phyloP scores from a whole-genome alignment of 2,329 filamentous ascomycete genomes.

The Fusarium ramigenum region DNA sequence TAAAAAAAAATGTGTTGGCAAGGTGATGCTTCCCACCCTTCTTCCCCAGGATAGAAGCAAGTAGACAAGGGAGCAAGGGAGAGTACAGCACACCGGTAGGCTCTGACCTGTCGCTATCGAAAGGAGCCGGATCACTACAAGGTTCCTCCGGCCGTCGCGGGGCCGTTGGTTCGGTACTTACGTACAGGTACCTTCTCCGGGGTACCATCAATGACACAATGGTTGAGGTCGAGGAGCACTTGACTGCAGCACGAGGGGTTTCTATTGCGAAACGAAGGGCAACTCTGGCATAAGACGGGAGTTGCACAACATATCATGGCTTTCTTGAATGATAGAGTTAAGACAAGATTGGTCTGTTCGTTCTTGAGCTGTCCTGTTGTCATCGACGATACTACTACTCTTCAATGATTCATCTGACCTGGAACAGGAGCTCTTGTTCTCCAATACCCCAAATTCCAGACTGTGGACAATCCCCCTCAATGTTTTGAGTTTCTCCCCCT shows the following conservation, averaged over 20 bases:
- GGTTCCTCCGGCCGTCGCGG: constrained; percentile 37
- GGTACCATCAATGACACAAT: constrained; percentile 43
- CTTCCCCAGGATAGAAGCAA: constrained; percentile 10
- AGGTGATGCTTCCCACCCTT: constrained; percentile 22
- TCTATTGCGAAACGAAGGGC: constrained; percentile 14
- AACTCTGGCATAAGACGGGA: constrained; percentile 19
- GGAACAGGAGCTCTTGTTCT: background rate
- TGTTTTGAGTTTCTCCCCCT: background rate
- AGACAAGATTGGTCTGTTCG: constrained; percentile 16
- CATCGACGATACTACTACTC: background rate
- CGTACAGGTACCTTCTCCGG: constrained; percentile 32
- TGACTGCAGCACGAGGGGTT: constrained; percentile 31
- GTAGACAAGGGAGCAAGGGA: constrained; percentile 5
- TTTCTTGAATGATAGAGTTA: constrained; percentile 14
- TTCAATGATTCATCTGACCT: constrained; percentile 6
- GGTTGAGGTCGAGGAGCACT: constrained; percentile 22
- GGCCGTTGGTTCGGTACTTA: constrained; percentile 40
- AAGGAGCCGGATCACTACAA: constrained; percentile 20
- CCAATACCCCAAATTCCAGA: constrained; percentile 31
- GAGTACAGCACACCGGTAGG: constrained; percentile 22
- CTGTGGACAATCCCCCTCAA: constrained; percentile 11
- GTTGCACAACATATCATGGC: constrained; percentile 31
- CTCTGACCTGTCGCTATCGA: constrained; percentile 1
- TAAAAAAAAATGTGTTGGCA: constrained; percentile 21
- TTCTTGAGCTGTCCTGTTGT: background rate